These are phyloP conservation scores for Colletotrichum neosansevieriae DNA, from an alignment of 2,329 filamentous ascomycete species.

Conservation along the genomic window DNA sequence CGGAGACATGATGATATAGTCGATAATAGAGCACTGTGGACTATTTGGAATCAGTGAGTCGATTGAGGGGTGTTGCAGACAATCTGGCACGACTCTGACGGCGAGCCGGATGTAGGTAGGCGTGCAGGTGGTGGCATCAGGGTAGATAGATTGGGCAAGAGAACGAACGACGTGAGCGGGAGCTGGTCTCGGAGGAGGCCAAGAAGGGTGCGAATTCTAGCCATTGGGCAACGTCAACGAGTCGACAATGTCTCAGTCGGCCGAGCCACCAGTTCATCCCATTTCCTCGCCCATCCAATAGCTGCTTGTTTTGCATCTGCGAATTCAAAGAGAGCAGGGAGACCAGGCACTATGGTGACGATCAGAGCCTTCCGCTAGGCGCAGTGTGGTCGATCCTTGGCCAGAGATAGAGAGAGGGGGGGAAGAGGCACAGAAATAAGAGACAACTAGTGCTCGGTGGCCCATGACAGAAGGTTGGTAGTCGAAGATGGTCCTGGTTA, in stretches of 20 bases:
- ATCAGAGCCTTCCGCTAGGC: background rate
- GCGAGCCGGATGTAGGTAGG: background rate
- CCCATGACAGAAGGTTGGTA: slow-evolving; percentile 2
- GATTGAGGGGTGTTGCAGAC: background rate
- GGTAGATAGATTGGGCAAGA: background rate
- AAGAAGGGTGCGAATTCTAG: background rate
- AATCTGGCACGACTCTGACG: slow-evolving; percentile 7
- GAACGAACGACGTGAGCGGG: slow-evolving; percentile 20
- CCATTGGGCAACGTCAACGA: slow-evolving; percentile 9
- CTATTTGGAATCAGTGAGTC: slow-evolving; percentile 27
- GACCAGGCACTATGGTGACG: background rate
- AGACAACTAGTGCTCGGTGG: slow-evolving; percentile 9
- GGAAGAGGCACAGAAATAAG: background rate
- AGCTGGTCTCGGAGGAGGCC: slow-evolving; percentile 12
- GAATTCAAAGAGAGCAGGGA: background rate
- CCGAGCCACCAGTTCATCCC: slow-evolving; percentile 20
- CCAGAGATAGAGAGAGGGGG: too few relatives aligned
- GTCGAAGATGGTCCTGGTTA: slow-evolving; percentile 4
- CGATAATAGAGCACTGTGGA: background rate
- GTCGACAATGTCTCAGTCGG: slow-evolving; percentile 33
- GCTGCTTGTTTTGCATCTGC: slow-evolving; percentile 1
- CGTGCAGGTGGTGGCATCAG: background rate
- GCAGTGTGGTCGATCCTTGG: slow-evolving; percentile 1
- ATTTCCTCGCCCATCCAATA: slow-evolving; percentile 10
- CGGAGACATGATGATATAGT: slow-evolving; percentile 1